These are phyloP conservation scores for Boletus rufocinnamomeus DNA, from an alignment of 768 basidiomycete species.

Conservation along the genomic window DNA sequence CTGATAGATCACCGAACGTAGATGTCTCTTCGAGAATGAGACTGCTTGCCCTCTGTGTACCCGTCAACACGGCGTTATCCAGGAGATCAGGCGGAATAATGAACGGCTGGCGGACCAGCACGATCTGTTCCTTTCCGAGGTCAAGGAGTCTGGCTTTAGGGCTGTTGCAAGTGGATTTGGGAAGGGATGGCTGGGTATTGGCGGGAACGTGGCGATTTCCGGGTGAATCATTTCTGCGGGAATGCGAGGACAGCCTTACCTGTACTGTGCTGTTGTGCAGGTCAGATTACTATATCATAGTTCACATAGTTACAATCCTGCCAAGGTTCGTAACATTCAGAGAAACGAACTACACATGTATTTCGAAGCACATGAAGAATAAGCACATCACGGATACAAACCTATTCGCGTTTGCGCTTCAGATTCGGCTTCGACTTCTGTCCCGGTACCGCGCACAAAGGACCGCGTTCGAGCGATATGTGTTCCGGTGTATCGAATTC, in stretches of 20 bases:
- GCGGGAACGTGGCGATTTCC: not conserved
- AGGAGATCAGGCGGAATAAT: constrained; percentile 87
- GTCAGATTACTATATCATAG: not conserved
- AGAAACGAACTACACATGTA: not conserved
- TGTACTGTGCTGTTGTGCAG: not conserved
- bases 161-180: constrained; percentile 73
- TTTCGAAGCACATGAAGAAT: not conserved
- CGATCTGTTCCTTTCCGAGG: constrained; percentile 76
- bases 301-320: not conserved
- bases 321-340: not conserved
- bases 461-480: constrained; percentile 57
- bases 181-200: constrained; percentile 52
- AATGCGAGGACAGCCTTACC: not conserved
- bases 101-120: constrained; percentile 81
- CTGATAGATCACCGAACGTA: constrained; percentile 31
- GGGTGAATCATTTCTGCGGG: constrained; percentile 1
- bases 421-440: constrained; percentile 37
- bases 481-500: constrained; percentile 79
- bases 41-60: constrained; percentile 90
- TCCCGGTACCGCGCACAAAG: constrained; percentile 47
- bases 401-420: constrained; percentile 53
- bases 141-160: constrained; percentile 67
- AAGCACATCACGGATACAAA: not conserved
- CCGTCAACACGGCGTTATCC: constrained; percentile 82
- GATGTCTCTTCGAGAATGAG: constrained; percentile 88